phyloP scores from a whole-genome alignment of 73 alveolate species.

The Tetrahymena thermophila region DNA sequence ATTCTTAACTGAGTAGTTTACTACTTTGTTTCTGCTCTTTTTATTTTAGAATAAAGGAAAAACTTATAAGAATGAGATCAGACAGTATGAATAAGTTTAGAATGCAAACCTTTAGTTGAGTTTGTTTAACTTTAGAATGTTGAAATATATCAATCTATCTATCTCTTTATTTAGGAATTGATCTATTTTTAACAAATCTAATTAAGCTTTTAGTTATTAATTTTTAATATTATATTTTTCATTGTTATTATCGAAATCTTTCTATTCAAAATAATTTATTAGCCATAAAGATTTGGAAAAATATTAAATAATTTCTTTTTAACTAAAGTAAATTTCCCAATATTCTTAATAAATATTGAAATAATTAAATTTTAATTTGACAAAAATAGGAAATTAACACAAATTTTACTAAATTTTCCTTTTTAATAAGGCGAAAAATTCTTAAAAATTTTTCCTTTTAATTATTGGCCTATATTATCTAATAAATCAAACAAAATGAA shows the following conservation, averaged over 20 bases:
- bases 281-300: not conserved
- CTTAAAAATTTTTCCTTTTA: not conserved
- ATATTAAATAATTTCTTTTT: not conserved
- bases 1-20: not conserved
- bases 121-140: not conserved
- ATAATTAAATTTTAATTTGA: not conserved
- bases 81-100: not conserved
- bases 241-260: not conserved
- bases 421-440: not conserved
- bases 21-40: no score
- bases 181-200: not conserved
- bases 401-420: not conserved
- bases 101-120: not conserved
- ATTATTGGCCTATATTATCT: not conserved
- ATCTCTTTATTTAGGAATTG: no score
- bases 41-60: no score
- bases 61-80: not conserved
- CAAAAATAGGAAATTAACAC: not conserved
- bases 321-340: not conserved
- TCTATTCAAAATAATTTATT: not conserved
- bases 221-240: not conserved
- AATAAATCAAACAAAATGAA: not conserved
- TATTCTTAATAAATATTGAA: not conserved
- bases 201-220: not conserved
- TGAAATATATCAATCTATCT: not conserved